phyloP scores from a whole-genome alignment of 305 asterid species.

The Ajuga reptans region DNA sequence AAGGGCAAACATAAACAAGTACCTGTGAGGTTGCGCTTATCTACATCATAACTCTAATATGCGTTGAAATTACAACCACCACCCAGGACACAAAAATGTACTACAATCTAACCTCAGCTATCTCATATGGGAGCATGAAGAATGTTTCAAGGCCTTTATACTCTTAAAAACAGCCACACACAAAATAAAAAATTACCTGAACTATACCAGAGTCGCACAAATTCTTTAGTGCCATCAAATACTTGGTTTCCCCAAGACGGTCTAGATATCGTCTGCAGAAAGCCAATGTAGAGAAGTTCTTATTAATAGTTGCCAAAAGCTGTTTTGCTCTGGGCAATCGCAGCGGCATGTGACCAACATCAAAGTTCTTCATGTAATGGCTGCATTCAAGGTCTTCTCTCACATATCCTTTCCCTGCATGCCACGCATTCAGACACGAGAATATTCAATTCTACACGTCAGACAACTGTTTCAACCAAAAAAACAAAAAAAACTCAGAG shows the following conservation, averaged over 20 bases:
- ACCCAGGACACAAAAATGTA: no score
- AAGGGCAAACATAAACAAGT: no score
- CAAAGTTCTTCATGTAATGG: constrained; percentile 95
- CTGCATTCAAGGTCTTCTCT: constrained; percentile 98
- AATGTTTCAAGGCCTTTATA: neutral
- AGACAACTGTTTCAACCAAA: neutral
- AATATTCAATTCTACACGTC: neutral
- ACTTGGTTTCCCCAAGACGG: constrained; percentile 87
- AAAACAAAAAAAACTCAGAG: no score
- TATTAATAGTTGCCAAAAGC: constrained; percentile 76
- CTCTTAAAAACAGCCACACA: neutral
- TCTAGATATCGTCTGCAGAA: constrained; percentile 94
- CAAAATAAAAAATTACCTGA: constrained; percentile 58
- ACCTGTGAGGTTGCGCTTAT: no score
- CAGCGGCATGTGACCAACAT: constrained; percentile 79
- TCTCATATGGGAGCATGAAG: neutral
- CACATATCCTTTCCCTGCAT: constrained; percentile 80
- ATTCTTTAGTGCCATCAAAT: constrained; percentile 91
- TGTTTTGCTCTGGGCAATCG: constrained; percentile 88
- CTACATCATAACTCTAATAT: no score
- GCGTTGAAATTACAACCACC: no score
- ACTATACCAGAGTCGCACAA: constrained; percentile 86
- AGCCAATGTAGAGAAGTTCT: constrained; percentile 89
- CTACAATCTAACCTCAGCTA: no score
- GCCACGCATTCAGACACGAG: constrained; percentile 10